Conservation (phyloP, 768 basidiomycete species). For the Hericium rajendrae region DNA sequence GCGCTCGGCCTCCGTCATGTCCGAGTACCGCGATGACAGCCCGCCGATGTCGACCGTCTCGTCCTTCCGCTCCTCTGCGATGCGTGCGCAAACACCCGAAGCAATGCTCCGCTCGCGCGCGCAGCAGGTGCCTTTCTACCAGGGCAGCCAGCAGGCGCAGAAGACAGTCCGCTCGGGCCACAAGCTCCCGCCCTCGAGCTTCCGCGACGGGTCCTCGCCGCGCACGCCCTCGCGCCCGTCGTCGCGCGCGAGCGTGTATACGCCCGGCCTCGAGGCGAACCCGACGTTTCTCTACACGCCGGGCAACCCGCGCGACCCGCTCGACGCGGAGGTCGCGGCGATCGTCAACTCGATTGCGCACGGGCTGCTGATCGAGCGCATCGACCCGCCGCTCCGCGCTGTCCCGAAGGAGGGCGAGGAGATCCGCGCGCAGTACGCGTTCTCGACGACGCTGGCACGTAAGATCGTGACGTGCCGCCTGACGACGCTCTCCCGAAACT, state of each 20-base stretch:
- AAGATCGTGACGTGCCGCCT: conserved; percentile 75
- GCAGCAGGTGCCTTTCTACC: conserved; percentile 47
- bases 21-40: conserved; percentile 32
- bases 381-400: conserved; percentile 65
- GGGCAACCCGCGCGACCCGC: conserved; percentile 62
- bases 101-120: conserved; percentile 47
- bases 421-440: conserved; percentile 75
- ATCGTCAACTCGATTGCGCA: conserved; percentile 72
- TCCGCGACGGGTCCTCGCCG: conserved; percentile 49
- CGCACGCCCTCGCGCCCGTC: conserved; percentile 40
- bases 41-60: conserved; percentile 15
- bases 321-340: conserved; percentile 70
- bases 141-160: conserved; percentile 1
- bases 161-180: conserved; percentile 29
- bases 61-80: conserved; percentile 34
- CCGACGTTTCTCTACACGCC: conserved; percentile 57
- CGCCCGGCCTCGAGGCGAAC: conserved; percentile 29
- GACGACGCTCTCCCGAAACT: conserved; percentile 63
- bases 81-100: conserved; percentile 65
- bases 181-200: conserved; percentile 68
- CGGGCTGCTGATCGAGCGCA: conserved; percentile 65
- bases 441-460: conserved; percentile 60
- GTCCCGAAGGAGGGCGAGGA: conserved; percentile 68
- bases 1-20: conserved; percentile 64
- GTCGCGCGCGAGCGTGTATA: conserved; percentile 57